Evolutionary conservation across 768 basidiomycete genomes (phyloP).

Genomic region (Agrocybe praecox): DNA sequence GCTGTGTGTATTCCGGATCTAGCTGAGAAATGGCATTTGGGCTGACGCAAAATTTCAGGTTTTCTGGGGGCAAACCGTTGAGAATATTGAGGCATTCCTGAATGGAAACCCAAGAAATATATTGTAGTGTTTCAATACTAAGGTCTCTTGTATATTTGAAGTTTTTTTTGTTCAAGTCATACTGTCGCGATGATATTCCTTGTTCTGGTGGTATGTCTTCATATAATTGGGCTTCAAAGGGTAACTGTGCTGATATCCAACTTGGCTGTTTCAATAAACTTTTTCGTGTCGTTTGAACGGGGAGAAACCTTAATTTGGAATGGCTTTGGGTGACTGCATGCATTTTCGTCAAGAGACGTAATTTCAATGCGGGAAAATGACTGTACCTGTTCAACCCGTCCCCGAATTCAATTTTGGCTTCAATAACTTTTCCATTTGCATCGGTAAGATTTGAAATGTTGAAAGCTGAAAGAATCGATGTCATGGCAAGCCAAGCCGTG

Average conservation of each 20-base stretch:
- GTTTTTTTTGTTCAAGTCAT: not conserved
- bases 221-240: no score
- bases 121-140: not conserved
- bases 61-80: slow-evolving; percentile 56
- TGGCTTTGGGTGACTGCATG: slow-evolving; percentile 28
- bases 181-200: not conserved
- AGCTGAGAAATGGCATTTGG: not conserved
- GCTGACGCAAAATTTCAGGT: slow-evolving; percentile 27
- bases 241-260: slow-evolving; percentile 4
- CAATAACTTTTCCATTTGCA: slow-evolving; percentile 22
- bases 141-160: not conserved
- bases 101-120: slow-evolving; percentile 35
- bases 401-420: slow-evolving; percentile 22
- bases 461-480: slow-evolving; percentile 27
- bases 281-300: slow-evolving; percentile 18
- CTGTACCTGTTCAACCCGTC: slow-evolving; percentile 25
- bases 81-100: slow-evolving; percentile 59
- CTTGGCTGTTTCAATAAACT: slow-evolving; percentile 17
- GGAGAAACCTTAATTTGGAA: slow-evolving; percentile 20
- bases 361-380: not conserved
- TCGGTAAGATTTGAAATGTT: slow-evolving; percentile 33
- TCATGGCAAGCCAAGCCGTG: slow-evolving; percentile 32
- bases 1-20: slow-evolving; percentile 32
- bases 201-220: no score
- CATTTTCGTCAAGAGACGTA: no score